Evolutionary conservation across 2,329 filamentous ascomycete species (phyloP).

Genomic region (Ampelomyces quisqualis): DNA sequence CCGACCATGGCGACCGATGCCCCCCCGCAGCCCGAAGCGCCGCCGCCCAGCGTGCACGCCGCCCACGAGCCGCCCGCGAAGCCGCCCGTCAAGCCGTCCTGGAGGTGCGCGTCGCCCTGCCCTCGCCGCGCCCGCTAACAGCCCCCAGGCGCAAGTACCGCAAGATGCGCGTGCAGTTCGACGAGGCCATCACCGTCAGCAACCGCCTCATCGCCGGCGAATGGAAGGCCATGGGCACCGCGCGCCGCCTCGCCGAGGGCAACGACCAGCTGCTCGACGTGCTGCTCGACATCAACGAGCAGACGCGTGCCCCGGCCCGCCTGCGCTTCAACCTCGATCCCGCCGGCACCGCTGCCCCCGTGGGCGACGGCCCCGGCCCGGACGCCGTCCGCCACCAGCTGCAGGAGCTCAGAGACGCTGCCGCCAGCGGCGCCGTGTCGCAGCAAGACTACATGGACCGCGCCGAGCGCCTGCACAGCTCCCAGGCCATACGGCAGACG

Average conservation of each 20-base stretch:
- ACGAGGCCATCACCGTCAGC: constrained; percentile 74
- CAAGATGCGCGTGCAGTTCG: constrained; percentile 81
- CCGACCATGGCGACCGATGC: constrained; percentile 29
- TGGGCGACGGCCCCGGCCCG: constrained; percentile 26
- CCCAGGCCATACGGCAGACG: constrained; percentile 25
- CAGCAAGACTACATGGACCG: constrained; percentile 33
- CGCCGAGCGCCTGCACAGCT: constrained; percentile 32
- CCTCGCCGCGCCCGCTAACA: constrained; percentile 13
- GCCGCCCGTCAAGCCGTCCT: constrained; percentile 40
- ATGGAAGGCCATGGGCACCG: constrained; percentile 75
- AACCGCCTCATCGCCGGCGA: constrained; percentile 81
- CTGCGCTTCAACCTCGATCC: constrained; percentile 69
- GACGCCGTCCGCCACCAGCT: constrained; percentile 29
- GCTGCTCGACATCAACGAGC: constrained; percentile 85
- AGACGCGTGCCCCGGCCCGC: constrained; percentile 71
- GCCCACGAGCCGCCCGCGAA: constrained; percentile 27
- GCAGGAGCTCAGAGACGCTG: constrained; percentile 40
- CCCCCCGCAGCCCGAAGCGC: constrained; percentile 5
- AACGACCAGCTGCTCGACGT: constrained; percentile 91
- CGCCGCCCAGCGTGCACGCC: constrained; percentile 14
- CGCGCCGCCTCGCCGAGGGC: constrained; percentile 81
- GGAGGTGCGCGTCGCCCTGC: constrained; percentile 30
- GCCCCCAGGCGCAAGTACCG: constrained; percentile 79
- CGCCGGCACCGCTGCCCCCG: constrained; percentile 29
- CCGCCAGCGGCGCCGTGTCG: constrained; percentile 31